Base-by-base conservation (phyloP, 1,139 yeast genomes). In the Lodderomyces oxycetoniae region DNA sequence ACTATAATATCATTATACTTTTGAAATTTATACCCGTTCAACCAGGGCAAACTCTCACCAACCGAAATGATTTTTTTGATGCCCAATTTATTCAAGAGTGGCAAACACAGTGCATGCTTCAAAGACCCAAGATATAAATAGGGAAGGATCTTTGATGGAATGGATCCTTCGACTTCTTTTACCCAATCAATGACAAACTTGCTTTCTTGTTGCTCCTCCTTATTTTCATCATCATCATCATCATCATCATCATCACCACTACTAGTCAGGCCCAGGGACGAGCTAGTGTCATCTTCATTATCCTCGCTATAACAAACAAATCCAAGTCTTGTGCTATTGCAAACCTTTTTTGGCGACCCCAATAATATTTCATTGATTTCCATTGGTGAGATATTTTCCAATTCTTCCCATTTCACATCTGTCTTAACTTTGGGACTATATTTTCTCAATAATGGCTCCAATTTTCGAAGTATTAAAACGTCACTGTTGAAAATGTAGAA, bases 121-220 rank as follows among this genome's bases (percentile, higher is more conserved):
- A 88, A 63, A 2, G 94, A 82, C 0, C 98, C 98, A 37, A 91
- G 65, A 52, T 88, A 91, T 47, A 91, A 57, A 55, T 89, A 91
- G 0, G 93, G 86, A 33, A 89, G 58, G 3, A 91, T 80, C 35
- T 85, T 66, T 0, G 87, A 79, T 1, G 93, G 93, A 19, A 83
- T 53, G 7, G 83, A 73, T 0, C 91, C 91, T 40, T 67, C 72
- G 3, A 66, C 68, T 21, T 64, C 66, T 24, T 54, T 59, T 2
- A 66, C 68, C 74, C 74, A 68, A 32, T 55, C 59, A 2, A 32
- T 30, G 8, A 19, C 22, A 31, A 24, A 31, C 9, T 26, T 31
- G 5, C 10, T 11, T 13, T n/a, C 21, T n/a, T 24, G 23, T 4
- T 9, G 28, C 6, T 30, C 32, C 3, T 21, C 17, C 15, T 23